These are phyloP conservation scores for Polygonum aviculare DNA, from an alignment of 148 eudicot species.

Conservation along the genomic window DNA sequence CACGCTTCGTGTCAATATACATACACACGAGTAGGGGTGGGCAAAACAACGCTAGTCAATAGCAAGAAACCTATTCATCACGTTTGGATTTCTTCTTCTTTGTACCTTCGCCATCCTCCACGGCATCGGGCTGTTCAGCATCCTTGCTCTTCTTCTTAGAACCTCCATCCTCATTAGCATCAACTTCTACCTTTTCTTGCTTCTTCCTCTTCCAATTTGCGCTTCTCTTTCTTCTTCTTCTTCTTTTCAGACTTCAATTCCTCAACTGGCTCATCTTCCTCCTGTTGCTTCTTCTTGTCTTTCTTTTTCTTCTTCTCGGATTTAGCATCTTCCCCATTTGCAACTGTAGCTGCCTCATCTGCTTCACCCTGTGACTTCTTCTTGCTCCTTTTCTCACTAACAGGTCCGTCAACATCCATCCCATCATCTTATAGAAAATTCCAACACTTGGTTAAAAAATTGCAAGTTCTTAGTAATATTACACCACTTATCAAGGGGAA, in stretches of 20 bases:
- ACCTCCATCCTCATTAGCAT: slow-evolving; percentile 15
- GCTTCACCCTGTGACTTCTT: slow-evolving; percentile 46
- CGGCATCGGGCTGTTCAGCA: slow-evolving; percentile 13
- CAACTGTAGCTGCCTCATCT: slow-evolving; percentile 21
- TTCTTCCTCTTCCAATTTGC: slow-evolving; percentile 36
- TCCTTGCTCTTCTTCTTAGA: slow-evolving; percentile 16
- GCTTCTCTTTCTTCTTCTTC: slow-evolving; percentile 62
- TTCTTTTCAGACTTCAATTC: slow-evolving; percentile 43
- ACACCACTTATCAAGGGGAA: not conserved
- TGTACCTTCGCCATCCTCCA: slow-evolving; percentile 17
- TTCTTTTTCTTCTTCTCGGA: slow-evolving; percentile 28
- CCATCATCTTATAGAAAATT: slow-evolving; percentile 26
- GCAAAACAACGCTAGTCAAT: not conserved
- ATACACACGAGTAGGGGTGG: no score
- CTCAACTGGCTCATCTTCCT: slow-evolving; percentile 12
- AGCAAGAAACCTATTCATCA: slow-evolving; percentile 13
- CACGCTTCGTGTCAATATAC: no score
- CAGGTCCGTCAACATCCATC: slow-evolving; percentile 52
- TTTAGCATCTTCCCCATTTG: slow-evolving; percentile 30
- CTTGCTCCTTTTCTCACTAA: slow-evolving; percentile 57
- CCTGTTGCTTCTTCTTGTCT: slow-evolving; percentile 17
- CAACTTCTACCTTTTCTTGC: slow-evolving; percentile 19
- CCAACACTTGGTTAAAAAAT: not conserved
- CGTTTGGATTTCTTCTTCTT: slow-evolving; percentile 56
- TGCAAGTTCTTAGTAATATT: not conserved